phyloP scores from a whole-genome alignment of 176 grass and related monocot genomes.

The Avena eriantha region DNA sequence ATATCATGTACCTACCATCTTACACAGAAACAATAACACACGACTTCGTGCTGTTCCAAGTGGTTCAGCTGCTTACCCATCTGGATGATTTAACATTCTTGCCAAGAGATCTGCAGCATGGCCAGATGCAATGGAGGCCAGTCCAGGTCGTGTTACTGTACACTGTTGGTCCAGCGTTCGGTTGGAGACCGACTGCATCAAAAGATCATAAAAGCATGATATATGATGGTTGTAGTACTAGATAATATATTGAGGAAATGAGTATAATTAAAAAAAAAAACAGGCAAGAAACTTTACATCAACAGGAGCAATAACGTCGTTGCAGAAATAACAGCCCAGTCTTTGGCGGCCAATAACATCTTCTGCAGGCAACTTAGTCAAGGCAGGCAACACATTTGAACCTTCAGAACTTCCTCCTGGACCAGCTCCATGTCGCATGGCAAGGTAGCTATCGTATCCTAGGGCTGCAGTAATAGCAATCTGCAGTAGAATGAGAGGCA shows the following conservation, averaged over 20 bases:
- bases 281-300: slow-evolving; percentile 69
- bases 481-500: slow-evolving; percentile 51
- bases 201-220: slow-evolving; percentile 12
- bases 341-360: slow-evolving; percentile 59
- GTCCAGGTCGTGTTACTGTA: slow-evolving; percentile 93
- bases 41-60: neutral
- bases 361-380: slow-evolving; percentile 38
- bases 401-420: slow-evolving; percentile 54
- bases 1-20: neutral
- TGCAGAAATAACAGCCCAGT: slow-evolving; percentile 96
- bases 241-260: neutral
- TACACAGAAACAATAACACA: neutral
- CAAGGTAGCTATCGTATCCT: slow-evolving; percentile 97
- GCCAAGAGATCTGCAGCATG: slow-evolving; percentile 74
- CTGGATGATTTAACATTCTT: slow-evolving; percentile 84
- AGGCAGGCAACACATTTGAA: slow-evolving; percentile 35
- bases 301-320: slow-evolving; percentile 88
- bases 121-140: slow-evolving; percentile 87
- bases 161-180: slow-evolving; percentile 96
- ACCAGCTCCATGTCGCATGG: slow-evolving; percentile 92
- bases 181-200: slow-evolving; percentile 82
- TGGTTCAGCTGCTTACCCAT: slow-evolving; percentile 60
- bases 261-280: slow-evolving; percentile 21
- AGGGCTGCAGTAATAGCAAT: slow-evolving; percentile 92
- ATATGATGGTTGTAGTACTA: slow-evolving; percentile 24